A percentile compares a stretch with the other conserved stretches of the same genome.
phyloP scores from a whole-genome alignment of 768 basidiomycete genomes.

The Rhodotorula taiwanensis region DNA sequence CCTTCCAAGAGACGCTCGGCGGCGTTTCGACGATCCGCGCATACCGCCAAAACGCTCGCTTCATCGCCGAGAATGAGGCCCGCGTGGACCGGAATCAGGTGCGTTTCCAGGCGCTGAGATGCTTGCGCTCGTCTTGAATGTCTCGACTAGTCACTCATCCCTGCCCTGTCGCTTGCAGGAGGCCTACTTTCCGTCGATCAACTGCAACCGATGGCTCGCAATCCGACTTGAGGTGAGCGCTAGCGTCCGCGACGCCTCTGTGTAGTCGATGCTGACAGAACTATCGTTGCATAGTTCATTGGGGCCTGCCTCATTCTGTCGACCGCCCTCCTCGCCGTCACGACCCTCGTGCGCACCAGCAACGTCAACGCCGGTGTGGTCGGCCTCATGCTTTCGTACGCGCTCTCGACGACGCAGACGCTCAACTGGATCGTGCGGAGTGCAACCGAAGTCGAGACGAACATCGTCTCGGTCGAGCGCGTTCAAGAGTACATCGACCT shows the following conservation, averaged over 20 bases:
- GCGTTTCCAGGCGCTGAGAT: constrained; percentile 49
- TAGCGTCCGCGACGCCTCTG: too few species aligned
- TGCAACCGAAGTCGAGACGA: constrained; percentile 25
- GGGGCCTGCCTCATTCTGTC: constrained; percentile 38
- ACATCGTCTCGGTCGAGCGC: constrained; percentile 77
- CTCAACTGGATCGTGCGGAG: constrained; percentile 49
- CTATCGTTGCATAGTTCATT: constrained; percentile 22
- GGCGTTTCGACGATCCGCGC: constrained; percentile 79
- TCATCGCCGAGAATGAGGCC: constrained; percentile 58
- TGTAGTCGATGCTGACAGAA: neutral
- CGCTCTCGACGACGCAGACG: constrained; percentile 31
- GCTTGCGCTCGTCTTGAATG: neutral
- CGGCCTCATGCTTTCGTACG: constrained; percentile 59
- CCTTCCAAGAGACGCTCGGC: constrained; percentile 48
- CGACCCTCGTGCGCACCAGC: constrained; percentile 23
- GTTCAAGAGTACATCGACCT: constrained; percentile 74
- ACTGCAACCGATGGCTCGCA: constrained; percentile 53
- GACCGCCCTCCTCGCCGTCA: constrained; percentile 38
- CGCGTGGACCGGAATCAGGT: constrained; percentile 35
- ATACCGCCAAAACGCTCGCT: constrained; percentile 63
- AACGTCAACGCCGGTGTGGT: constrained; percentile 47
- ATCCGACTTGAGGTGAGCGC: constrained; percentile 39
- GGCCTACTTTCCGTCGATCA: constrained; percentile 60
- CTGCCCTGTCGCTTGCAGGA: too few species aligned
- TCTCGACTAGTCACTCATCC: too few species aligned